Evolutionary conservation across 345 rosid genomes (phyloP).

Genomic region (Salix brachista): DNA sequence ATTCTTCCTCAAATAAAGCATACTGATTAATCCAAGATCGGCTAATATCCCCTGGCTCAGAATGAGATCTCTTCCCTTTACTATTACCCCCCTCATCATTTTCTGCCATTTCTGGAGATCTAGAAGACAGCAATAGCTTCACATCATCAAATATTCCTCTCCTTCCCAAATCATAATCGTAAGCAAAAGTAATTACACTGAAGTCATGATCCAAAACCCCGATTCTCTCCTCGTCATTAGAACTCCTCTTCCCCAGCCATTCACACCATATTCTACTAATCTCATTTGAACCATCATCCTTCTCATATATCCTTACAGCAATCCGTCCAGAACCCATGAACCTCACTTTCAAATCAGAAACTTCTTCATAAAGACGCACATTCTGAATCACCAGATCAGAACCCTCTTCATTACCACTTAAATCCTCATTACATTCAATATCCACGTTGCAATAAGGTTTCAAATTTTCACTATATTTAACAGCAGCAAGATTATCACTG

Average conservation of each 20-base stretch:
- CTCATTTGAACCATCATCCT: constrained; percentile 25
- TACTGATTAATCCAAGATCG: constrained; percentile 53
- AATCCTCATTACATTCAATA: constrained; percentile 19
- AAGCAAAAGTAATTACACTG: constrained; percentile 9
- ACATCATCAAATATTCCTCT: constrained; percentile 55
- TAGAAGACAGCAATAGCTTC: constrained; percentile 49
- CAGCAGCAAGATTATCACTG: constrained; percentile 47
- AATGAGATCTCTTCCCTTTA: constrained; percentile 68
- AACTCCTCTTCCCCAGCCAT: constrained; percentile 62
- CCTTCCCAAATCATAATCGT: constrained; percentile 57
- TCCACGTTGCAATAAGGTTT: constrained; percentile 9
- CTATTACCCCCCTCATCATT: constrained; percentile 32
- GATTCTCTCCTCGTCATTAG: constrained; percentile 27
- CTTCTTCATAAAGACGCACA: constrained; percentile 54
- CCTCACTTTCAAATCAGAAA: constrained; percentile 55
- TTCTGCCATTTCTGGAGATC: constrained; percentile 31
- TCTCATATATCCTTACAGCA: constrained; percentile 50
- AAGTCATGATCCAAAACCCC: constrained; percentile 38
- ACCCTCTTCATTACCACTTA: constrained; percentile 16
- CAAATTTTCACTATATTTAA: constrained; percentile 37
- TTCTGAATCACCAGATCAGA: constrained; percentile 42
- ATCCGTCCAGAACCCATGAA: constrained; percentile 55
- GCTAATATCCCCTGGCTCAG: constrained; percentile 77
- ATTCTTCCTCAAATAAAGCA: constrained; percentile 66
- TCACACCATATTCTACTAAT: constrained; percentile 82